A percentile compares a stretch with the other conserved stretches of the same genome.
phyloP scores from a whole-genome alignment of 495 filamentous ascomycete genomes.

The Delitschia confertaspora region DNA sequence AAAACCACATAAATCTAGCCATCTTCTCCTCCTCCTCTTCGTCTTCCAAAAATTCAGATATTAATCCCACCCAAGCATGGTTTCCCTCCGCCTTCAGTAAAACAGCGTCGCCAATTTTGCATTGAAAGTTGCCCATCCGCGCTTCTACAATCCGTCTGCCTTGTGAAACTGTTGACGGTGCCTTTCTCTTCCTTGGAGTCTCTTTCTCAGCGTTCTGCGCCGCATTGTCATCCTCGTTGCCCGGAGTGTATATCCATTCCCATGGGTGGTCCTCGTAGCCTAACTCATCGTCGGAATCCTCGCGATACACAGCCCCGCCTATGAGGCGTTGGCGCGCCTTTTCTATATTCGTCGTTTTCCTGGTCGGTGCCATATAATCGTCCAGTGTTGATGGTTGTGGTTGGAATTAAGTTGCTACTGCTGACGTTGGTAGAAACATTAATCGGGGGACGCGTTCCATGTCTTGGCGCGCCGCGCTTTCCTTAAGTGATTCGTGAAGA shows the following conservation, averaged over 20 bases:
- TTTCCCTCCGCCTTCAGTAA: slow-evolving; percentile 79
- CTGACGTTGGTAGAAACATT: slow-evolving; percentile 15
- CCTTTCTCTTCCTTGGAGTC: slow-evolving; percentile 25
- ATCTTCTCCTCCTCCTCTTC: slow-evolving; percentile 42
- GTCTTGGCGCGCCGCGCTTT: slow-evolving; percentile 8
- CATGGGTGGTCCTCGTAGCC: slow-evolving; percentile 78
- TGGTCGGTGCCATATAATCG: slow-evolving; percentile 19
- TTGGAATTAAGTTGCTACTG: slow-evolving; percentile 8
- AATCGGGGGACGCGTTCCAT: slow-evolving; percentile 11
- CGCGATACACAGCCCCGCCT: slow-evolving; percentile 57
- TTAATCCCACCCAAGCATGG: slow-evolving; percentile 84
- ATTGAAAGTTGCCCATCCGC: slow-evolving; percentile 76
- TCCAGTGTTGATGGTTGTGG: not conserved
- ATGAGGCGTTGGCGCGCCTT: slow-evolving; percentile 54
- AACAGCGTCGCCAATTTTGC: slow-evolving; percentile 69
- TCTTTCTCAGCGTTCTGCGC: slow-evolving; percentile 9
- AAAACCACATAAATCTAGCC: slow-evolving; percentile 86
- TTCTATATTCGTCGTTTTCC: slow-evolving; percentile 27
- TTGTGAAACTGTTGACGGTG: slow-evolving; percentile 2
- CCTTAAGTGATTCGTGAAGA: no score
- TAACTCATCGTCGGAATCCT: slow-evolving; percentile 89
- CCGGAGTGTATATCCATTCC: slow-evolving; percentile 96
- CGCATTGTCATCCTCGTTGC: slow-evolving; percentile 32
- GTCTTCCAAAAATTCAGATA: slow-evolving; percentile 59
- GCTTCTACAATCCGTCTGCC: slow-evolving; percentile 60